Evolutionary conservation across 768 basidiomycete genomes (phyloP).

Genomic region (Chalciporus chontae): DNA sequence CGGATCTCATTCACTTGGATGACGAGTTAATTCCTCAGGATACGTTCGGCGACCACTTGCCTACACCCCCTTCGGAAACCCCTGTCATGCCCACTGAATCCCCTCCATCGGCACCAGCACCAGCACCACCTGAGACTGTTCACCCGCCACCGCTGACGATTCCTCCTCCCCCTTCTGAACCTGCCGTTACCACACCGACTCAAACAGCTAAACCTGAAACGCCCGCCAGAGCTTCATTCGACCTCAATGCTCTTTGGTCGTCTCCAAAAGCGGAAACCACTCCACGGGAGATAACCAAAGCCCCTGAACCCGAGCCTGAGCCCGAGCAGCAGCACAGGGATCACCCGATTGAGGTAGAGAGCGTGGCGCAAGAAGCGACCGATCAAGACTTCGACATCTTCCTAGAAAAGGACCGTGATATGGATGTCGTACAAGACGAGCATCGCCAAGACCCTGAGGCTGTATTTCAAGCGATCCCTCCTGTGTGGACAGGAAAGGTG

Average conservation of each 20-base stretch:
- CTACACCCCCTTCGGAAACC: slow-evolving; percentile 16
- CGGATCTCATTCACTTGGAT: slow-evolving; percentile 76
- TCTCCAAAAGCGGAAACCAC: slow-evolving; percentile 37
- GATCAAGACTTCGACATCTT: slow-evolving; percentile 90
- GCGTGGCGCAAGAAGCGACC: slow-evolving; percentile 42
- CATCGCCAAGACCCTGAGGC: slow-evolving; percentile 42
- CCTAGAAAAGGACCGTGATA: slow-evolving; percentile 55
- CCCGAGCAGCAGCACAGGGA: slow-evolving; percentile 37
- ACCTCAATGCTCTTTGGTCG: slow-evolving; percentile 71
- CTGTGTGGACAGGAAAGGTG: slow-evolving; percentile 77
- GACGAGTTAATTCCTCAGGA: slow-evolving; percentile 48
- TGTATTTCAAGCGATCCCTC: slow-evolving; percentile 51
- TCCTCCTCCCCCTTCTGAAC: slow-evolving; percentile 42
- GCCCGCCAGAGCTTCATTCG: slow-evolving; percentile 55
- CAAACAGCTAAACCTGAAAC: slow-evolving; percentile 39
- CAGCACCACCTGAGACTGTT: slow-evolving; percentile 16
- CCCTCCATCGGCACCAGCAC: slow-evolving; percentile 7
- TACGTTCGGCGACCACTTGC: slow-evolving; percentile 18
- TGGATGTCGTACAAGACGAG: slow-evolving; percentile 21
- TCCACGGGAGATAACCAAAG: slow-evolving; percentile 16
- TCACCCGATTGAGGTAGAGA: slow-evolving; percentile 43
- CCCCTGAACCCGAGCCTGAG: slow-evolving; percentile 24
- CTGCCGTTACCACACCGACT: slow-evolving; percentile 21
- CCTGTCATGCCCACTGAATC: slow-evolving; percentile 6
- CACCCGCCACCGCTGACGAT: slow-evolving; percentile 39